phyloP scores from a whole-genome alignment of 257 asterid genomes.

The Solanum appendiculatum region DNA sequence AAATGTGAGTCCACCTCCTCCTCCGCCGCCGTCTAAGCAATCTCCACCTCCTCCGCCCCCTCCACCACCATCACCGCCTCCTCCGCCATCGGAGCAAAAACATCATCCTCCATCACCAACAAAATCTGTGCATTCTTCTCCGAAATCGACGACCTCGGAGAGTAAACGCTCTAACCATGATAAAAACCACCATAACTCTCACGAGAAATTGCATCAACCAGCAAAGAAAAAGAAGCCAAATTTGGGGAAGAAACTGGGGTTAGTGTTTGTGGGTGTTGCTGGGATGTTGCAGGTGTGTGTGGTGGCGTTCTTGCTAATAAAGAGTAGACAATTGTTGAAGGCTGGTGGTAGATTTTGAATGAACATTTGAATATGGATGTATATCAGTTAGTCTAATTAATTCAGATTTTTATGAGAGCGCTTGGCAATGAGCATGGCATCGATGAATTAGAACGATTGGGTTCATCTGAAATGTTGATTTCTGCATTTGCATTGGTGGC shows the following conservation, averaged over 20 bases:
- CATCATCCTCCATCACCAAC: constrained; percentile 13
- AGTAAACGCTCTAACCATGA: neutral
- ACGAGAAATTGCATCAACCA: neutral
- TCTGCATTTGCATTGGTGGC: constrained; percentile 26
- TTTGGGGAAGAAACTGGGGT: constrained; percentile 30
- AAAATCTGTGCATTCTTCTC: neutral
- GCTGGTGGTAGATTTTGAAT: constrained; percentile 7
- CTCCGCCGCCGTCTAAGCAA: neutral
- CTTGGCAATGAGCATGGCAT: neutral
- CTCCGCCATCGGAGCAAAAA: neutral
- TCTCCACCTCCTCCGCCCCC: constrained; percentile 13
- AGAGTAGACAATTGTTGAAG: constrained; percentile 22
- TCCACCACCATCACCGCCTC: neutral
- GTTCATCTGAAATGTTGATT: neutral
- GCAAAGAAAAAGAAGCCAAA: constrained; percentile 4
- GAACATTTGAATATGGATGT: neutral
- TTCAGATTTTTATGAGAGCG: neutral
- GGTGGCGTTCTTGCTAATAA: constrained; percentile 25
- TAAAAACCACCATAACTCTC: neutral
- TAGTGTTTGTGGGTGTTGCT: constrained; percentile 22
- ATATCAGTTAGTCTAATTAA: neutral
- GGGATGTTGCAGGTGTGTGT: constrained; percentile 28
- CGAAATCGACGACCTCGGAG: neutral
- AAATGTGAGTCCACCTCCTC: constrained; percentile 10
- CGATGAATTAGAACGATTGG: constrained; percentile 16